These are phyloP conservation scores for Puccinia novopanici DNA, from an alignment of 1,284 basidiomycete species.

Conservation along the genomic window DNA sequence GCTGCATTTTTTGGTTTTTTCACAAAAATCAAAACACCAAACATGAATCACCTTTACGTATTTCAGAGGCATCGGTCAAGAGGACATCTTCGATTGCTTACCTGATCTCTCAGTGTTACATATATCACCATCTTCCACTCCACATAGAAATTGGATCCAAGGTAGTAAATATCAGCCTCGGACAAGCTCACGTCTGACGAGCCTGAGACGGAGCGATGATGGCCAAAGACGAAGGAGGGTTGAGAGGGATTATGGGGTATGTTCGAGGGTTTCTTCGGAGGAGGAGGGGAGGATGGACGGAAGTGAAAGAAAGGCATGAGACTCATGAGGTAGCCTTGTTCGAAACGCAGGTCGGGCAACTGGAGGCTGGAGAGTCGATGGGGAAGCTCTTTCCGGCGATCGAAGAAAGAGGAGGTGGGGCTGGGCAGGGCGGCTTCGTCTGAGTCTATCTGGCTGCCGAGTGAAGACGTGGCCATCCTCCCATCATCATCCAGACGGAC, in stretches of 20 bases:
- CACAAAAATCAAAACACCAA: background rate
- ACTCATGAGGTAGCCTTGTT: slow-evolving; percentile 46
- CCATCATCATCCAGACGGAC: background rate
- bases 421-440: slow-evolving; percentile 11
- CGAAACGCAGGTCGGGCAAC: slow-evolving; percentile 43
- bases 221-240: slow-evolving; percentile 11
- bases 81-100: slow-evolving; percentile 6
- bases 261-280: background rate
- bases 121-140: slow-evolving; percentile 37
- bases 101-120: slow-evolving; percentile 47
- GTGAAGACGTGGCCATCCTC: background rate
- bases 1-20: background rate
- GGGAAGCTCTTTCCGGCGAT: background rate
- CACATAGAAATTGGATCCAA: slow-evolving; percentile 40
- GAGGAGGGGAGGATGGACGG: background rate
- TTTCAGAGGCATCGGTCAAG: no score
- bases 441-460: background rate
- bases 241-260: background rate
- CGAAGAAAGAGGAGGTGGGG: slow-evolving; percentile 29
- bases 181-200: background rate
- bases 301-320: slow-evolving; percentile 43
- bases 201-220: background rate
- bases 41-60: no score
- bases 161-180: slow-evolving; percentile 25
- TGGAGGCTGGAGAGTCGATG: slow-evolving; percentile 11